phyloP scores from a whole-genome alignment of 1,284 basidiomycete species.

The Tilletia walkeri region DNA sequence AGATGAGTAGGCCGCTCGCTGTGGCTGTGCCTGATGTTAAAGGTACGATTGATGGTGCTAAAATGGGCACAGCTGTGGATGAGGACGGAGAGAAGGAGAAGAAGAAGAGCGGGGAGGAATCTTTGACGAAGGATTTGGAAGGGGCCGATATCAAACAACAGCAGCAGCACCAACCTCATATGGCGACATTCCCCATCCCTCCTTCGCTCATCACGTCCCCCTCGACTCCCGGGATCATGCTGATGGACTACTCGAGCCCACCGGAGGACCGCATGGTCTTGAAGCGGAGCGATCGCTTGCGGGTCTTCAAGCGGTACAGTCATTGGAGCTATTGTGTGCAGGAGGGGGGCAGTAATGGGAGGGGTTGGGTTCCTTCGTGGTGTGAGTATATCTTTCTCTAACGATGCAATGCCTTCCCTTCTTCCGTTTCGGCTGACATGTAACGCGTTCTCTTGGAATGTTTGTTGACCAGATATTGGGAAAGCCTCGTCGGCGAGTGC shows the following conservation, averaged over 20 bases:
- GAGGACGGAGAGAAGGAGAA: background rate
- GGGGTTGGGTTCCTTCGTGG: slow-evolving; percentile 55
- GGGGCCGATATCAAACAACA: background rate
- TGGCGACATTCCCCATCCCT: slow-evolving; percentile 66
- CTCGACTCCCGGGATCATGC: slow-evolving; percentile 84
- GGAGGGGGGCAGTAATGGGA: slow-evolving; percentile 39
- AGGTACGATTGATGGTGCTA: slow-evolving; percentile 11
- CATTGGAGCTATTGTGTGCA: slow-evolving; percentile 77
- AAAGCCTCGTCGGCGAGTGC: background rate
- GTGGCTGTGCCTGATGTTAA: slow-evolving; percentile 18
- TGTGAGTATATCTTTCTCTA: slow-evolving; percentile 20
- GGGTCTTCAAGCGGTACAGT: slow-evolving; percentile 89
- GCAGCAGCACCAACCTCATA: slow-evolving; percentile 18
- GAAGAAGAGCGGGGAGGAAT: background rate
- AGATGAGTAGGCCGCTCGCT: slow-evolving; percentile 63
- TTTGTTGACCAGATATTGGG: background rate
- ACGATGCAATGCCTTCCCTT: background rate
- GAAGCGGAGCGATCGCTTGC: slow-evolving; percentile 76
- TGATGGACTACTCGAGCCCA: slow-evolving; percentile 75
- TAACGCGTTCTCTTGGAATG: background rate
- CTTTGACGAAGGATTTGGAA: background rate
- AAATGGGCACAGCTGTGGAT: background rate
- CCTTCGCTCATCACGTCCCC: slow-evolving; percentile 85
- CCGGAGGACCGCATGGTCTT: slow-evolving; percentile 55
- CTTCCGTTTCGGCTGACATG: background rate